phyloP scores from a whole-genome alignment of 345 rosid genomes.

The Linum lewisii region DNA sequence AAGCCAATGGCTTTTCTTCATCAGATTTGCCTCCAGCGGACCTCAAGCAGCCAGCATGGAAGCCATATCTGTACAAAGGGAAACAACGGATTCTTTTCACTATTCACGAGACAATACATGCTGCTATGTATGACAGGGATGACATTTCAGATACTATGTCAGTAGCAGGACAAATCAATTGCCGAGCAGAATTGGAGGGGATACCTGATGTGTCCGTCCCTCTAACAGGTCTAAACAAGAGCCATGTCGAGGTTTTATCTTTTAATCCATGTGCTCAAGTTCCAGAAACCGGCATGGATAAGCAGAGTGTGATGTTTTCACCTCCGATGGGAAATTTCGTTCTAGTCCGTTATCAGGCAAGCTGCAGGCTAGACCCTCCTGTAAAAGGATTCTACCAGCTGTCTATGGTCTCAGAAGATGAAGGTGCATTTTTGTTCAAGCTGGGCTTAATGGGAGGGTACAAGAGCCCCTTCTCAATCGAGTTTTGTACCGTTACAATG shows the following conservation, averaged over 20 bases:
- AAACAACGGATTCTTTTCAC: conserved; percentile 75
- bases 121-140: conserved; percentile 84
- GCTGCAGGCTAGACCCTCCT: conserved; percentile 71
- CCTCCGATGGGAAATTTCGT: conserved; percentile 81
- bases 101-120: conserved; percentile 59
- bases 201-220: conserved; percentile 90
- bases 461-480: conserved; percentile 75
- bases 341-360: conserved; percentile 74
- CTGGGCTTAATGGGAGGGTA: conserved; percentile 79
- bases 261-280: conserved; percentile 88
- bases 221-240: conserved; percentile 50
- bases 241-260: conserved; percentile 64
- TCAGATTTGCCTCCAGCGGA: conserved; percentile 71
- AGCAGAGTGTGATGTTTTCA: conserved; percentile 76
- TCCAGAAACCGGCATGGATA: conserved; percentile 71
- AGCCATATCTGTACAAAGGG: conserved; percentile 85
- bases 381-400: conserved; percentile 85
- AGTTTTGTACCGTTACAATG: conserved; percentile 80
- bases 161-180: conserved; percentile 84
- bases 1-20: conserved; percentile 69
- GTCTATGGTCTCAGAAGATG: conserved; percentile 94
- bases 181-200: conserved; percentile 87
- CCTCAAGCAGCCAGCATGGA: conserved; percentile 90
- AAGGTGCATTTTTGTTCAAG: conserved; percentile 91
- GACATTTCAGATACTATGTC: conserved; percentile 81